Percentiles rank a stretch among this genome's conserved stretches.
phyloP scores from a whole-genome alignment of 345 rosid species.

The Eucalyptus leucophloia region DNA sequence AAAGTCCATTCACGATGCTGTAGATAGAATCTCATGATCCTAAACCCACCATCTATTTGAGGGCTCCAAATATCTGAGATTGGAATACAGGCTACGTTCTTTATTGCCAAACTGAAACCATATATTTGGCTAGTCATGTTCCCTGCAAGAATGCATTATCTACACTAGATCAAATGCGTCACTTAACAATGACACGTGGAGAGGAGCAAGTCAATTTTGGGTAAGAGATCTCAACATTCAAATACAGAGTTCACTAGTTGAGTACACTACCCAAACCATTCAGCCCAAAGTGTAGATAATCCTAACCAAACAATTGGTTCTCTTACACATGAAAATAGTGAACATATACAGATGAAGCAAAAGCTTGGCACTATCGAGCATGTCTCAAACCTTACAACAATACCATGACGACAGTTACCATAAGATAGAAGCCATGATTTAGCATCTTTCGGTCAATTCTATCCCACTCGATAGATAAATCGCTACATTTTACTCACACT shows the following conservation, averaged over 20 bases:
- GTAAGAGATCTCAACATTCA: neutral
- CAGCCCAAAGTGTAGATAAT: neutral
- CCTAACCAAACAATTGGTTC: neutral
- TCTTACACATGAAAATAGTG: neutral
- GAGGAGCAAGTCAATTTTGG: too few relatives aligned
- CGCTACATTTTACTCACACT: neutral
- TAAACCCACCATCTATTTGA: too few relatives aligned
- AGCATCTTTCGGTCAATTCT: neutral
- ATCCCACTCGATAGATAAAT: neutral
- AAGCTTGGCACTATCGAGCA: neutral
- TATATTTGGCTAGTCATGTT: too few relatives aligned
- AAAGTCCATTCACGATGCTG: too few relatives aligned
- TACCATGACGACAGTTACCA: neutral
- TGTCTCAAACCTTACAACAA: neutral
- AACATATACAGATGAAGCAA: neutral
- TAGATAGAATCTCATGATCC: too few relatives aligned
- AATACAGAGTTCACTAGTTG: rapidly evolving
- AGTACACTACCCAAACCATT: neutral
- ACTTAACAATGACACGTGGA: too few relatives aligned
- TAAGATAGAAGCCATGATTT: too few relatives aligned
- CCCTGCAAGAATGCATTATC: too few relatives aligned
- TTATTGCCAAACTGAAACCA: too few relatives aligned
- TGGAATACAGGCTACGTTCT: rapidly evolving
- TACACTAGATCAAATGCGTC: too few relatives aligned
- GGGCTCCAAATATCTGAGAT: too few relatives aligned